These are phyloP conservation scores for Teunomyces panamensis DNA, from an alignment of 805 yeast species.

Conservation along the genomic window DNA sequence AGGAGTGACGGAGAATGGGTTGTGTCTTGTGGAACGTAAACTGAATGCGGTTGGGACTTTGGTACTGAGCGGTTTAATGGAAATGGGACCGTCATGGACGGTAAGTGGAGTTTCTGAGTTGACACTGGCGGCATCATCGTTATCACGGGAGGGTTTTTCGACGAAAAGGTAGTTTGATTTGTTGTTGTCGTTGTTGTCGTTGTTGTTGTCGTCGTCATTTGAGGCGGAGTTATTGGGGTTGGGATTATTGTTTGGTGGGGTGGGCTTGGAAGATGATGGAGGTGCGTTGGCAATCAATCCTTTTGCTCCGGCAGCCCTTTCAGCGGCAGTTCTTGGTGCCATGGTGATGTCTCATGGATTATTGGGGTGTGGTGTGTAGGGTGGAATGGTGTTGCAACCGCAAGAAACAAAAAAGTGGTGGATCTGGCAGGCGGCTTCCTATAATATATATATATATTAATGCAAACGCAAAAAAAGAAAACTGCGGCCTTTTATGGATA, in stretches of 20 bases:
- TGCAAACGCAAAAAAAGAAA: neutral
- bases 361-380: neutral
- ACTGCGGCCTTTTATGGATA: neutral
- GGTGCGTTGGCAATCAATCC: neutral
- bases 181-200: neutral
- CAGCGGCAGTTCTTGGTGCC: constrained; percentile 11
- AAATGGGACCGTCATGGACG: constrained; percentile 1
- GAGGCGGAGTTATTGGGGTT: neutral
- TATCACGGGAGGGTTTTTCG: neutral
- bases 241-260: constrained; percentile 2
- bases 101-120: constrained; percentile 13
- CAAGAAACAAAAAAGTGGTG: neutral
- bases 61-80: neutral
- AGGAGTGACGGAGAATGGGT: constrained; percentile 10
- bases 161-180: neutral
- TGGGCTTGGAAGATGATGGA: constrained; percentile 12
- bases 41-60: neutral
- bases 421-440: neutral
- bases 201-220: neutral
- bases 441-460: neutral
- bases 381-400: neutral
- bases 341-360: constrained; percentile 4
- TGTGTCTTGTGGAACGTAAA: neutral
- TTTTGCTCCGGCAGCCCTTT: constrained; percentile 5
- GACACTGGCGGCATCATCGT: constrained; percentile 12